phyloP scores from a whole-genome alignment of 1,284 basidiomycete species.

The Ganoderma resinaceum region DNA sequence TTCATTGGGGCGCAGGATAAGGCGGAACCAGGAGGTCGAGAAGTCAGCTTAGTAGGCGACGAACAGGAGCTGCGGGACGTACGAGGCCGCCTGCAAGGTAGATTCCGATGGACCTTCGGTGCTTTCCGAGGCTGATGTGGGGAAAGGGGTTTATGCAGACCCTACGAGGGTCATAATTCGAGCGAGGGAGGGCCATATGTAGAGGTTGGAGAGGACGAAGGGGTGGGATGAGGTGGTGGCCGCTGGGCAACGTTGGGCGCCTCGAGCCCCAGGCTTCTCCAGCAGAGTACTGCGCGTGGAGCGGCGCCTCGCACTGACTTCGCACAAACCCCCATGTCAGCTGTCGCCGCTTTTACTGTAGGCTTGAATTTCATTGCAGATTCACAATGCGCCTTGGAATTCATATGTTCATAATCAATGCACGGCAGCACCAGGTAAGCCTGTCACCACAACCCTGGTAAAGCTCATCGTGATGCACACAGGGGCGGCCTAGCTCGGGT shows the following conservation, averaged over 20 bases:
- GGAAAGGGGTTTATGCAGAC: slow-evolving; percentile 84
- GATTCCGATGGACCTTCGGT: slow-evolving; percentile 85
- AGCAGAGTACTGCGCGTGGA: not conserved
- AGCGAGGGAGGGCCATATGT: slow-evolving; percentile 70
- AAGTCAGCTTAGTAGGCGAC: not conserved
- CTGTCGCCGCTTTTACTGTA: too few species aligned
- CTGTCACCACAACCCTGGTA: not conserved
- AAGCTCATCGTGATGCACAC: not conserved
- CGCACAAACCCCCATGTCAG: too few species aligned
- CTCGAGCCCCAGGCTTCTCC: not conserved
- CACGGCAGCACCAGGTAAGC: not conserved
- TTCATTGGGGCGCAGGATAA: not conserved
- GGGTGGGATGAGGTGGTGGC: not conserved
- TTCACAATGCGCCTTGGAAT: not conserved
- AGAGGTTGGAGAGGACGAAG: not conserved
- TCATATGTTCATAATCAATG: too few species aligned
- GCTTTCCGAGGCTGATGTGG: slow-evolving; percentile 64
- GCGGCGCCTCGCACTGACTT: too few species aligned
- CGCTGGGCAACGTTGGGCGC: not conserved
- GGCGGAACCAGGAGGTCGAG: not conserved
- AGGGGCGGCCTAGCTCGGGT: not conserved
- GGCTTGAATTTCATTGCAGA: not conserved
- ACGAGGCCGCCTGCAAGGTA: slow-evolving; percentile 93
- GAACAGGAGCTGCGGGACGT: slow-evolving; percentile 43
- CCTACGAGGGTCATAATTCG: slow-evolving; percentile 88